These are phyloP conservation scores for Tirmania nivea DNA, from an alignment of 495 filamentous ascomycete genomes.

Conservation along the genomic window DNA sequence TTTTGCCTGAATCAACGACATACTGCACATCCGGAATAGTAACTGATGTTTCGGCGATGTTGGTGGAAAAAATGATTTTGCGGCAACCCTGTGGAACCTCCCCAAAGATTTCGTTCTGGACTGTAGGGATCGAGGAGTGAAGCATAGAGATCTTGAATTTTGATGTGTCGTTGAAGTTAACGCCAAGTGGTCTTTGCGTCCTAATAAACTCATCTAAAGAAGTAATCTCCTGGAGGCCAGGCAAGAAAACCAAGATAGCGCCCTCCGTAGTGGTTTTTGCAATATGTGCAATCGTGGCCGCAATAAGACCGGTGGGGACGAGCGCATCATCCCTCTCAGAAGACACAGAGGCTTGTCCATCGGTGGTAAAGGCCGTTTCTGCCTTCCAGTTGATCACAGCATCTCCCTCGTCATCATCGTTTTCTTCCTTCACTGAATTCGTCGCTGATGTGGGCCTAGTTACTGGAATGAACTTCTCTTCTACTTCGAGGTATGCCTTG, in stretches of 20 bases:
- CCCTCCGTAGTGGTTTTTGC: constrained; percentile 27
- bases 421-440: constrained; percentile 4
- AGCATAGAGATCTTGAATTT: constrained; percentile 29
- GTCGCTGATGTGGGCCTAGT: not conserved
- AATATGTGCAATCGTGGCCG: constrained; percentile 30
- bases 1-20: constrained; percentile 35
- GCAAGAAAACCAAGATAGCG: constrained; percentile 36
- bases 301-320: constrained; percentile 29
- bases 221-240: constrained; percentile 32
- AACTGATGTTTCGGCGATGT: constrained; percentile 39
- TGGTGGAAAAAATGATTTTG: constrained; percentile 36
- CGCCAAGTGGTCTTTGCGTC: constrained; percentile 14
- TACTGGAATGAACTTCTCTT: constrained; percentile 14
- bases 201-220: constrained; percentile 21
- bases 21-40: constrained; percentile 38
- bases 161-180: constrained; percentile 26
- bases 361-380: constrained; percentile 16
- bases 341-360: constrained; percentile 14
- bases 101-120: constrained; percentile 27
- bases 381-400: constrained; percentile 28
- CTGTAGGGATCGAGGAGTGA: constrained; percentile 29
- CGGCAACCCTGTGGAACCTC: constrained; percentile 28
- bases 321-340: constrained; percentile 25
- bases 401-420: constrained; percentile 11
- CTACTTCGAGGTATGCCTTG: constrained; percentile 20